Conservation (phyloP, 345 rosid genomes). For the Brassica incana region DNA sequence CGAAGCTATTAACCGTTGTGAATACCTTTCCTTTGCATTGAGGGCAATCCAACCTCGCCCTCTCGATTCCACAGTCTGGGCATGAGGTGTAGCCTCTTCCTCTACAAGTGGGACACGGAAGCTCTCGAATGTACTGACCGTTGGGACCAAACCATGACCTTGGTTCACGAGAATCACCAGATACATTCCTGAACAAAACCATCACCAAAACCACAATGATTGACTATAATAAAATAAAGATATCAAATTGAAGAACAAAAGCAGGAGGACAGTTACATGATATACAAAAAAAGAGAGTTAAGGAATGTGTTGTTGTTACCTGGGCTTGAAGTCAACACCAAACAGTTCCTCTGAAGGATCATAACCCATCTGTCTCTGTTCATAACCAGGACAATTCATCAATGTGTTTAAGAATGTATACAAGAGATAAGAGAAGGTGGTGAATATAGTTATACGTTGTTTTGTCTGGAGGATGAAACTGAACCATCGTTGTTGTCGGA, state of each 20-base stretch:
- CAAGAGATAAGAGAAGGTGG: neutral
- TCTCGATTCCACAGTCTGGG: conserved; percentile 78
- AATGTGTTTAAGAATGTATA: conserved; percentile 7
- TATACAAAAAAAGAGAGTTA: neutral
- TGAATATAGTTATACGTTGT: conserved; percentile 35
- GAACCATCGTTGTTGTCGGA: conserved; percentile 49
- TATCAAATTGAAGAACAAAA: neutral
- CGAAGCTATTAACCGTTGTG: neutral
- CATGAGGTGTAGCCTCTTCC: conserved; percentile 95
- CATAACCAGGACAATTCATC: conserved; percentile 17
- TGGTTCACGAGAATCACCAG: conserved; percentile 51
- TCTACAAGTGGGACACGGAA: conserved; percentile 91
- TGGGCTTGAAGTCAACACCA: conserved; percentile 59
- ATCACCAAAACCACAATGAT: neutral
- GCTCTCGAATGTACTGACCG: conserved; percentile 90
- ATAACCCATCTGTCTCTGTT: conserved; percentile 55
- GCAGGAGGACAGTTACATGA: neutral
- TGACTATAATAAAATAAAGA: neutral
- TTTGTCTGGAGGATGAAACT: conserved; percentile 44
- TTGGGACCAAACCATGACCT: conserved; percentile 96
- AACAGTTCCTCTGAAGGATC: conserved; percentile 83
- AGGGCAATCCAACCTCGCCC: conserved; percentile 64
- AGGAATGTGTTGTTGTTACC: conserved; percentile 37
- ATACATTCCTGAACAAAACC: conserved; percentile 49
- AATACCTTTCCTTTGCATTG: conserved; percentile 83